phyloP scores from a whole-genome alignment of 208 protist genomes.

The Trichomonas vaginalis region DNA sequence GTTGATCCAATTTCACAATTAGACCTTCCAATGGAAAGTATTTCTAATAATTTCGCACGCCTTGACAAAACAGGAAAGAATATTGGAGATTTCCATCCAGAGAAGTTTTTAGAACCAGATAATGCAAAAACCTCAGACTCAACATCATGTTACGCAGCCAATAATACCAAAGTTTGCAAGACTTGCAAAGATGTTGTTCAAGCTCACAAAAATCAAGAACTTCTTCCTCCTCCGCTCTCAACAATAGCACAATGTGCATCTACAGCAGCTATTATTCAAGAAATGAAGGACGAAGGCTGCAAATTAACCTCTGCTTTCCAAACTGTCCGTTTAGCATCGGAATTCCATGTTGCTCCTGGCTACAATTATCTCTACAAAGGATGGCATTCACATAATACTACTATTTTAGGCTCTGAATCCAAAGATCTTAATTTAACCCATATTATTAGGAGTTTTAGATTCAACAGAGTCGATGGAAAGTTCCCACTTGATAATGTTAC shows the following conservation, averaged over 20 bases:
- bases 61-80: not conserved
- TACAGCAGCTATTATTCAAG: not conserved
- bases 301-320: not conserved
- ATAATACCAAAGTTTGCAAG: not conserved
- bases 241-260: not conserved
- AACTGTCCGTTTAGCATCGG: not conserved
- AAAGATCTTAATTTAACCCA: not conserved
- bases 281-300: not conserved
- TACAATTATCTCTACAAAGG: not conserved
- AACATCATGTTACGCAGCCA: not conserved
- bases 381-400: not conserved
- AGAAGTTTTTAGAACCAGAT: not conserved
- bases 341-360: not conserved
- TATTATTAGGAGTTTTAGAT: not conserved
- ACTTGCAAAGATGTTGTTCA: not conserved
- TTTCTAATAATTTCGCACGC: not conserved
- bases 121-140: not conserved
- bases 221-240: not conserved
- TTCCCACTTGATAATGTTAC: not conserved
- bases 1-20: not conserved
- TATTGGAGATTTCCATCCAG: not conserved
- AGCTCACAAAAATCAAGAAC: not conserved
- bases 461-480: not conserved
- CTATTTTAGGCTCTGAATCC: not conserved
- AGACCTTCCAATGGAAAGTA: not conserved